Conservation (phyloP, 495 filamentous ascomycete genomes). For the Corynascus novoguineensis region DNA sequence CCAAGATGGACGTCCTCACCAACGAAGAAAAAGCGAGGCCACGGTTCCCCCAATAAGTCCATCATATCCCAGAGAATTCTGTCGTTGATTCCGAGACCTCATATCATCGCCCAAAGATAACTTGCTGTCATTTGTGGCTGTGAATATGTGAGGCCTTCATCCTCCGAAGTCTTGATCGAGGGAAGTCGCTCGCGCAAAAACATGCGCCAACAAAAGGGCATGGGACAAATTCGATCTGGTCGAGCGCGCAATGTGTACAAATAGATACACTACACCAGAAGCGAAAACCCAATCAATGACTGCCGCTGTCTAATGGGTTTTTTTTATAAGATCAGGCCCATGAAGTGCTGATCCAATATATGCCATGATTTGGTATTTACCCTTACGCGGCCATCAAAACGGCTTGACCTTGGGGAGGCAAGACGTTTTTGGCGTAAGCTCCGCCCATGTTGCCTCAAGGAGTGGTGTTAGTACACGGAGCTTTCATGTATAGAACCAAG, state of each 20-base stretch:
- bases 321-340: background rate
- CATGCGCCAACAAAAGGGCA: background rate
- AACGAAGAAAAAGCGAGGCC: slow-evolving; percentile 12
- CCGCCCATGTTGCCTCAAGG: slow-evolving; percentile 60
- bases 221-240: slow-evolving; percentile 4
- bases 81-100: background rate
- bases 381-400: slow-evolving; percentile 8
- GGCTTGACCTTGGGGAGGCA: slow-evolving; percentile 41
- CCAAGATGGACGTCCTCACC: background rate
- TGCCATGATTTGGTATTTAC: background rate
- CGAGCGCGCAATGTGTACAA: slow-evolving; percentile 17
- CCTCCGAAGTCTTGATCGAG: background rate
- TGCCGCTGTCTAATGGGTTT: slow-evolving; percentile 7
- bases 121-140: slow-evolving; percentile 2
- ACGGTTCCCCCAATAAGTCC: background rate
- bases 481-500: too few species aligned
- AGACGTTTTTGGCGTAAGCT: slow-evolving; percentile 60
- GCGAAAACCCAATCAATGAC: slow-evolving; percentile 24
- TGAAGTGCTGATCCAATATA: background rate
- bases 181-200: background rate
- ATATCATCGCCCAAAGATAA: background rate
- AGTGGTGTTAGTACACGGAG: slow-evolving; percentile 26
- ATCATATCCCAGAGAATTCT: background rate
- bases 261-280: slow-evolving; percentile 34
- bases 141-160: background rate